Evolutionary conservation across 352 stramenopile genomes (phyloP).

Genomic region (Phytophthora multivora): DNA sequence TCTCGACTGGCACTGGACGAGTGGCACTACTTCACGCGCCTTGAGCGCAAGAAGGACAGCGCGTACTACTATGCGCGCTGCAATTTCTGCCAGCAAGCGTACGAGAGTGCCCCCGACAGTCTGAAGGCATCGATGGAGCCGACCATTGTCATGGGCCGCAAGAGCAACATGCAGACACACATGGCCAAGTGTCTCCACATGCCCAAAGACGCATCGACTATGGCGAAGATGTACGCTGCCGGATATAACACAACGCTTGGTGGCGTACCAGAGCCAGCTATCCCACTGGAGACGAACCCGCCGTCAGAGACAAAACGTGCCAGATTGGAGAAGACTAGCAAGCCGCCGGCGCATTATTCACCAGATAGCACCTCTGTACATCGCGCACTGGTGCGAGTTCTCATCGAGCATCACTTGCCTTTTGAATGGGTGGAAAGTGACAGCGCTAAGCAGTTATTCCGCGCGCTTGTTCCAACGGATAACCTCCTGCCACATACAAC

Average conservation of each 20-base stretch:
- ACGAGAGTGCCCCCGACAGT: constrained; percentile 49
- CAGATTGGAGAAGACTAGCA: constrained; percentile 11
- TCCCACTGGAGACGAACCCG: constrained; percentile 1
- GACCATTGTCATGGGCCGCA: constrained; percentile 70
- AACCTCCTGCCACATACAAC: constrained; percentile 34
- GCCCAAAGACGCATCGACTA: constrained; percentile 47
- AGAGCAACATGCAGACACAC: constrained; percentile 88
- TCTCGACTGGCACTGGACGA: constrained; percentile 68
- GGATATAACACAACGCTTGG: constrained; percentile 5
- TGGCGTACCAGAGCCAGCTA: neutral
- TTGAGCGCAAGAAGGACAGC: constrained; percentile 76
- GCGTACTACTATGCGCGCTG: constrained; percentile 79
- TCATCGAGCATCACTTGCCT: constrained; percentile 65
- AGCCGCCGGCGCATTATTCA: neutral
- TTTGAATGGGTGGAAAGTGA: constrained; percentile 69
- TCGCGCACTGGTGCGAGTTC: constrained; percentile 53
- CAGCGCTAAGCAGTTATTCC: constrained; percentile 58
- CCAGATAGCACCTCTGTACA: constrained; percentile 29
- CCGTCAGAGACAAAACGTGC: constrained; percentile 29
- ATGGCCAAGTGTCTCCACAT: constrained; percentile 78
- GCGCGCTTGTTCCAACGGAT: constrained; percentile 23
- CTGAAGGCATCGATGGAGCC: constrained; percentile 59
- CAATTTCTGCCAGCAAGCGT: constrained; percentile 83
- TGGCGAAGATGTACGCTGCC: constrained; percentile 23
- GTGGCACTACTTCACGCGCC: constrained; percentile 79